These are phyloP conservation scores for Phytopythium litorale DNA, from an alignment of 352 stramenopile species.

Conservation along the genomic window DNA sequence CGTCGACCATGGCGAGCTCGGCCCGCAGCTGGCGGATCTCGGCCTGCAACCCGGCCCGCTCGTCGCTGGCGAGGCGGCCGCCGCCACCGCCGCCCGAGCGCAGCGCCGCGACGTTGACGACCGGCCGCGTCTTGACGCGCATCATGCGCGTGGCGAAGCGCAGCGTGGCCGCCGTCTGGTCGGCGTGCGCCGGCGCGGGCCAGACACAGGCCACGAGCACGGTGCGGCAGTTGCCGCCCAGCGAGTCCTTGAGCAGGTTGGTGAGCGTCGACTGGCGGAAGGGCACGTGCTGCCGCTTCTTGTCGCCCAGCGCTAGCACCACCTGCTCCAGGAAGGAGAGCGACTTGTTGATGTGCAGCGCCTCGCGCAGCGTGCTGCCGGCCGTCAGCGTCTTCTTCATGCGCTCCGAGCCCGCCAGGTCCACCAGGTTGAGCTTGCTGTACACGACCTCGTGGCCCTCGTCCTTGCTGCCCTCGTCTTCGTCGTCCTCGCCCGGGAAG, in stretches of 20 bases:
- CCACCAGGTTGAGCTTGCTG: conserved; percentile 91
- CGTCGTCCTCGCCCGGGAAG: conserved; percentile 5
- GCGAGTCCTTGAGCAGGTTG: conserved; percentile 86
- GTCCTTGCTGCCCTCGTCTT: conserved; percentile 11
- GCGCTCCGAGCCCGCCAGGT: conserved; percentile 91
- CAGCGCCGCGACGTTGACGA: conserved; percentile 50
- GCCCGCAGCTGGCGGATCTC: conserved; percentile 54
- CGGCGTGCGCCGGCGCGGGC: conserved; percentile 60
- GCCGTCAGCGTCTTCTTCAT: conserved; percentile 83
- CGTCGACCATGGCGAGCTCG: conserved; percentile 64
- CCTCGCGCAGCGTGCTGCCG: conserved; percentile 33
- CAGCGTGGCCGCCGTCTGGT: conserved; percentile 87
- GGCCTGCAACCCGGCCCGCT: conserved; percentile 21
- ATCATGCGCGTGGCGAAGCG: conserved; percentile 89
- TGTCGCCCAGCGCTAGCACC: conserved; percentile 88
- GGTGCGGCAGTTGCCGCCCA: conserved; percentile 81
- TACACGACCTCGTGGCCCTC: conserved; percentile 29
- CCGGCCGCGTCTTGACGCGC: conserved; percentile 68
- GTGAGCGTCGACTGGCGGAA: conserved; percentile 94
- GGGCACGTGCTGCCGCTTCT: conserved; percentile 86
- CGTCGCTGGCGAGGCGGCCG: conserved; percentile 12
- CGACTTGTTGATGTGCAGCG: conserved; percentile 55
- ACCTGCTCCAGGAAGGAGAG: conserved; percentile 83
- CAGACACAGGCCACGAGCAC: conserved; percentile 86
- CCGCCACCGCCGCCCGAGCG: conserved; percentile 6